Percentiles rank a stretch among this genome's conserved stretches.
phyloP scores from a whole-genome alignment of 805 yeast genomes.

The Metschnikowia shivogae region DNA sequence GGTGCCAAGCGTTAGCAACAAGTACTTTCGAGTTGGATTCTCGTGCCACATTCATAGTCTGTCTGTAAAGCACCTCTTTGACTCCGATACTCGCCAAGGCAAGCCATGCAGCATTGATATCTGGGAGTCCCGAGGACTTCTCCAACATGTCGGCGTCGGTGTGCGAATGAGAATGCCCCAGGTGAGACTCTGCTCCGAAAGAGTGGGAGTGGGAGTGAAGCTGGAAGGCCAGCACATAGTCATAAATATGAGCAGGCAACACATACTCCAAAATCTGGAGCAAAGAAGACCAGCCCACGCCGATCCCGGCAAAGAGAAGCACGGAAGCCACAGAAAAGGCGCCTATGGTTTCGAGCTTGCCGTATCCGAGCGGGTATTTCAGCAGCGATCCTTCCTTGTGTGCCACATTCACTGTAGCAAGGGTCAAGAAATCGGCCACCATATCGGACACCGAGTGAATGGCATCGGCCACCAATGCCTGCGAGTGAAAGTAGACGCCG shows the following conservation, averaged over 20 bases:
- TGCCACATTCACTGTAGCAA: conserved; percentile 82
- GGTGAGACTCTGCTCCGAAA: conserved; percentile 14
- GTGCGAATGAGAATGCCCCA: conserved; percentile 14
- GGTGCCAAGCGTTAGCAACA: conserved; percentile 98
- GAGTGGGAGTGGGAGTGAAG: conserved; percentile 52
- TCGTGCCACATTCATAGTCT: conserved; percentile 77
- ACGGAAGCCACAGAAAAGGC: conserved; percentile 83
- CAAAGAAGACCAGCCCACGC: conserved; percentile 85
- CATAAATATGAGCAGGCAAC: conserved; percentile 59
- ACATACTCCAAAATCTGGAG: conserved; percentile 63
- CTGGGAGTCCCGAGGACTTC: conserved; percentile 25
- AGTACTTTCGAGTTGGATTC: conserved; percentile 80
- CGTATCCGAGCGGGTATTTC: conserved; percentile 81
- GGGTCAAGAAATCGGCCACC: conserved; percentile 82
- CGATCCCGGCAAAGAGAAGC: conserved; percentile 79
- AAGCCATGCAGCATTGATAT: conserved; percentile 93
- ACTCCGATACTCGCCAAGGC: conserved; percentile 84
- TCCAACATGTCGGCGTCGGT: conserved; percentile 1
- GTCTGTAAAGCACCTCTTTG: conserved; percentile 83
- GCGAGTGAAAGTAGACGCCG: conserved; percentile 90
- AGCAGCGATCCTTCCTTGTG: conserved; percentile 52
- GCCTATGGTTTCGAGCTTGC: conserved; percentile 90
- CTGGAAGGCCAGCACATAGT: conserved; percentile 46
- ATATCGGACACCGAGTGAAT: conserved; percentile 89
- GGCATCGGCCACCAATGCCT: conserved; percentile 90